These are phyloP conservation scores for Alternaria tenuissima DNA, from an alignment of 2,329 filamentous ascomycete species.

Conservation along the genomic window DNA sequence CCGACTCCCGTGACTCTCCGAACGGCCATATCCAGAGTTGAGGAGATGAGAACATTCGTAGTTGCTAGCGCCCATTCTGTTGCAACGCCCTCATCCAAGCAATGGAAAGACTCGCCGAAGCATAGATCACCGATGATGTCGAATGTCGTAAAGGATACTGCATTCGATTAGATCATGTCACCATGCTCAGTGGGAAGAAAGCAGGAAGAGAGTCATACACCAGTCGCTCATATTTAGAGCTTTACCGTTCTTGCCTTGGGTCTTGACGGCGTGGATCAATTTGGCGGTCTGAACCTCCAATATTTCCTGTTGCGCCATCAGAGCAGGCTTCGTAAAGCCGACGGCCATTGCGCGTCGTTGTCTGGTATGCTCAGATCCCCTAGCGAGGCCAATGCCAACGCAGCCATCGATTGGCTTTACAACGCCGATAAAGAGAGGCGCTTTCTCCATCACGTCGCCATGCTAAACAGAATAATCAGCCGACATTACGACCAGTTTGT, in stretches of 20 bases:
- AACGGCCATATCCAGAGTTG: background rate
- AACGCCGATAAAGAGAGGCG: background rate
- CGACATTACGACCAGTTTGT: background rate
- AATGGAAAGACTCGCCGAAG: slow-evolving; percentile 2
- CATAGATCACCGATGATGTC: slow-evolving; percentile 6
- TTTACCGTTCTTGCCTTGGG: background rate
- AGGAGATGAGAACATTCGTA: background rate
- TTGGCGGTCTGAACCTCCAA: background rate
- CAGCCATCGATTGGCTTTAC: slow-evolving; percentile 1
- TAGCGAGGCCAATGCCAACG: slow-evolving; percentile 1
- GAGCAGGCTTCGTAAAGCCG: background rate
- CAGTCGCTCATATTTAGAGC: slow-evolving; percentile 1
- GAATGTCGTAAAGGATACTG: slow-evolving; percentile 1
- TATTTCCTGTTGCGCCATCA: background rate
- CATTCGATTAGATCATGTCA: background rate
- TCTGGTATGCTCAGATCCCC: background rate
- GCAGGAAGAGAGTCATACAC: background rate
- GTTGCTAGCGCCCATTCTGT: background rate
- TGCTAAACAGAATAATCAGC: background rate
- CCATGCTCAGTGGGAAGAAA: accelerated
- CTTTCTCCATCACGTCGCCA: slow-evolving; percentile 1
- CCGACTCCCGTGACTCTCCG: background rate
- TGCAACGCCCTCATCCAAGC: background rate
- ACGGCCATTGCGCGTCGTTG: slow-evolving; percentile 6
- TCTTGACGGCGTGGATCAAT: background rate